phyloP scores from a whole-genome alignment of 768 basidiomycete species.

The Lactarius vividus region DNA sequence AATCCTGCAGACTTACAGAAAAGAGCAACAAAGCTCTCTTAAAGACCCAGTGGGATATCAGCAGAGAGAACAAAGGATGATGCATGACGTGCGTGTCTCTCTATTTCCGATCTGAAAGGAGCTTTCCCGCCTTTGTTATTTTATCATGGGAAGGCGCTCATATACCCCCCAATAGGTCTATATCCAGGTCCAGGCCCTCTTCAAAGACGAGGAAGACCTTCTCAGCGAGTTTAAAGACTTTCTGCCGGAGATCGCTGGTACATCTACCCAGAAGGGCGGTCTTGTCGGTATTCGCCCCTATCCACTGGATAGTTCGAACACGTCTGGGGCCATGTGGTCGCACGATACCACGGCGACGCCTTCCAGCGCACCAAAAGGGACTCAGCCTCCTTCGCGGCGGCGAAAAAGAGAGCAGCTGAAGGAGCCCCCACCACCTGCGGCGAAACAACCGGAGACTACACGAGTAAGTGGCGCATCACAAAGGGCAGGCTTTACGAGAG shows the following conservation, averaged over 20 bases:
- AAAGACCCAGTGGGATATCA: constrained; percentile 36
- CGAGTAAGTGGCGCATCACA: constrained; percentile 15
- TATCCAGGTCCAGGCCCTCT: constrained; percentile 74
- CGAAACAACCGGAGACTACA: constrained; percentile 14
- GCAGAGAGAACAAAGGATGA: constrained; percentile 49
- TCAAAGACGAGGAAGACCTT: constrained; percentile 79
- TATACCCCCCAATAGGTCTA: constrained; percentile 63
- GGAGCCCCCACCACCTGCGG: constrained; percentile 39
- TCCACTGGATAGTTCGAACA: constrained; percentile 38
- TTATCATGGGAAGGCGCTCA: background rate
- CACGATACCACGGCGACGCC: constrained; percentile 21
- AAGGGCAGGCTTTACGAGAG: background rate
- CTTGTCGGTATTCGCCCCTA: constrained; percentile 53
- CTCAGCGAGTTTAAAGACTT: constrained; percentile 81
- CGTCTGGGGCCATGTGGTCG: constrained; percentile 31
- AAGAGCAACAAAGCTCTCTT: constrained; percentile 52
- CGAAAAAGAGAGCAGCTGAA: constrained; percentile 52
- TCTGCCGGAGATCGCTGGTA: constrained; percentile 60
- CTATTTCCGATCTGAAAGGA: constrained; percentile 3
- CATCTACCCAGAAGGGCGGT: constrained; percentile 40
- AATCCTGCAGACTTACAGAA: constrained; percentile 84
- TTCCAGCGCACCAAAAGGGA: constrained; percentile 23
- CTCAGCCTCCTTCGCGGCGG: constrained; percentile 38
- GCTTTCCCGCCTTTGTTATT: background rate
- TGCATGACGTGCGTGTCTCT: constrained; percentile 60